phyloP scores from a whole-genome alignment of 2,329 filamentous ascomycete species.

The Pseudogymnoascus destructans region DNA sequence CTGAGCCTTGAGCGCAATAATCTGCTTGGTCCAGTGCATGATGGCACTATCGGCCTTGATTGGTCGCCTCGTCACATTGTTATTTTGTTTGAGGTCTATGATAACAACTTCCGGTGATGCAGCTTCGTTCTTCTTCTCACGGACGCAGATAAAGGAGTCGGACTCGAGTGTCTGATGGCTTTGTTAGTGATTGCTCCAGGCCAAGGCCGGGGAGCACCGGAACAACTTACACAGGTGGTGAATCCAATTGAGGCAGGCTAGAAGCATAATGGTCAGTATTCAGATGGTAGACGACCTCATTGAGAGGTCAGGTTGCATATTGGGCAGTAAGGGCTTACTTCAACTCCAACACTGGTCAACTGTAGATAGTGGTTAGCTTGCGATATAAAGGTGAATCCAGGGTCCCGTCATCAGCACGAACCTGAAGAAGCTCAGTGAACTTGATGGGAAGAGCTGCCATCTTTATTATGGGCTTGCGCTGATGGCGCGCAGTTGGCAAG shows the following conservation, averaged over 20 bases:
- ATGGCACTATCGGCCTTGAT: slow-evolving; percentile 99
- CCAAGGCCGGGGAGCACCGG: slow-evolving; percentile 9
- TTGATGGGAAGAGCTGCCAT: slow-evolving; percentile 64
- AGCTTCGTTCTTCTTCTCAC: slow-evolving; percentile 79
- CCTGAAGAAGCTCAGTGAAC: slow-evolving; percentile 82
- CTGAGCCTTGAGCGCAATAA: slow-evolving; percentile 94
- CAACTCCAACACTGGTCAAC: slow-evolving; percentile 40
- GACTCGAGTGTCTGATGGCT: slow-evolving; percentile 79
- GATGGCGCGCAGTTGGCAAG: slow-evolving; percentile 10
- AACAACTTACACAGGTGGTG: slow-evolving; percentile 63
- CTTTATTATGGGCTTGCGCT: slow-evolving; percentile 15
- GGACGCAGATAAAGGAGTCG: slow-evolving; percentile 89
- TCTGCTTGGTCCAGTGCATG: slow-evolving; percentile 95
- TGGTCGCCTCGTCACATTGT: slow-evolving; percentile 84
- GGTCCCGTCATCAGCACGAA: slow-evolving; percentile 51
- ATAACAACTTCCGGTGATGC: slow-evolving; percentile 91
- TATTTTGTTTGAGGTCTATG: slow-evolving; percentile 92
- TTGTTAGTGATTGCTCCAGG: slow-evolving; percentile 12
- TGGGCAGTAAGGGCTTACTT: slow-evolving; percentile 31
- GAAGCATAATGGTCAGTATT: slow-evolving; percentile 26
- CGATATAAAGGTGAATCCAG: background rate
- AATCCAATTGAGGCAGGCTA: slow-evolving; percentile 66
- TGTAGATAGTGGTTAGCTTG: slow-evolving; percentile 25
- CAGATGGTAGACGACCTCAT: slow-evolving; percentile 1
- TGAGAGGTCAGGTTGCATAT: slow-evolving; percentile 3